These are phyloP conservation scores for Tephrocybe sp. DNA, from an alignment of 768 basidiomycete genomes.

Conservation along the genomic window DNA sequence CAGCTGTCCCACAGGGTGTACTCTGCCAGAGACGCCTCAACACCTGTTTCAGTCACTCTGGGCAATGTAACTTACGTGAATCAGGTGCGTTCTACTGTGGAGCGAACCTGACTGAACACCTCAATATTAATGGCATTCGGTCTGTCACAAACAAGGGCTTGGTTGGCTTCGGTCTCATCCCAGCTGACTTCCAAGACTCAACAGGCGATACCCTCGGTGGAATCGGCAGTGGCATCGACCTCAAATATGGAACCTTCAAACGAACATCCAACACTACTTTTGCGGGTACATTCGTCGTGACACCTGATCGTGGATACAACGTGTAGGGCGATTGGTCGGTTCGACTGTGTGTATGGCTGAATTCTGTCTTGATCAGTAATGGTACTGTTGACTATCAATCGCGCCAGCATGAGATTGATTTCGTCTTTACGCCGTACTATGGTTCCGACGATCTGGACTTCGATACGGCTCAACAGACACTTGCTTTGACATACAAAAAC, in stretches of 20 bases:
- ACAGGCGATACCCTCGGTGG: slow-evolving; percentile 64
- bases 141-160: slow-evolving; percentile 34
- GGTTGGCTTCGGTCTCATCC: slow-evolving; percentile 63
- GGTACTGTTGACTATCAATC: slow-evolving; percentile 60
- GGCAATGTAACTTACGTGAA: too few species aligned
- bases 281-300: slow-evolving; percentile 49
- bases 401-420: slow-evolving; percentile 59
- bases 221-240: slow-evolving; percentile 60
- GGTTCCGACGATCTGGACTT: slow-evolving; percentile 45
- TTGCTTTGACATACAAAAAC: slow-evolving; percentile 48
- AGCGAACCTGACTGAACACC: too few species aligned
- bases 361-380: slow-evolving; percentile 31
- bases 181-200: slow-evolving; percentile 53
- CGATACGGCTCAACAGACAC: slow-evolving; percentile 47
- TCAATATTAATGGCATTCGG: too few species aligned
- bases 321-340: slow-evolving; percentile 34
- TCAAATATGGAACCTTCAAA: slow-evolving; percentile 56
- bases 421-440: slow-evolving; percentile 59
- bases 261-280: slow-evolving; percentile 22
- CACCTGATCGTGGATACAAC: slow-evolving; percentile 60
- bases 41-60: too few species aligned
- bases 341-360: not conserved
- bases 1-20: too few species aligned
- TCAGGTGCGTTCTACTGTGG: too few species aligned
- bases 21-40: too few species aligned